Conservation (phyloP, 805 yeast genomes). For the Ogataea pilisensis region DNA sequence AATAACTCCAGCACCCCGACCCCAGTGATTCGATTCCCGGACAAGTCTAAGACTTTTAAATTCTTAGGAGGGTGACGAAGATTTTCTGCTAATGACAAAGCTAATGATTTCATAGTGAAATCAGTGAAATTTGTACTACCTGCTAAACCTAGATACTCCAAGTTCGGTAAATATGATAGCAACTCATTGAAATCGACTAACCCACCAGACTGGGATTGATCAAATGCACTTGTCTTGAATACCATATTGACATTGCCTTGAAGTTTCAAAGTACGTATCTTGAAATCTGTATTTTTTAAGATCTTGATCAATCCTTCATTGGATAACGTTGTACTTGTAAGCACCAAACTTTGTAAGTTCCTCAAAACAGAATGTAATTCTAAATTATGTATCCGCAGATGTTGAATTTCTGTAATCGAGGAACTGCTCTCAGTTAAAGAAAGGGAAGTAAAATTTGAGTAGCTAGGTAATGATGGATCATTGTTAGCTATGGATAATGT, state of each 20-base stretch:
- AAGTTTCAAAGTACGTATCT: slow-evolving; percentile 8
- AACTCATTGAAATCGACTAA: slow-evolving; percentile 11
- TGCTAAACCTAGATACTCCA: slow-evolving; percentile 13
- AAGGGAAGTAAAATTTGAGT: not conserved
- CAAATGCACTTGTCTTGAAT: slow-evolving; percentile 15
- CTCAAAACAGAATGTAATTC: slow-evolving; percentile 1
- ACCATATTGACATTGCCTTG: slow-evolving; percentile 11
- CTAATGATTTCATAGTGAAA: slow-evolving; percentile 12
- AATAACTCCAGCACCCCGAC: slow-evolving; percentile 25
- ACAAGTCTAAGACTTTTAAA: slow-evolving; percentile 14
- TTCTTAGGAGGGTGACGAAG: slow-evolving; percentile 2
- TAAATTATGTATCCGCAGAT: not conserved
- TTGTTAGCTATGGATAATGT: no score
- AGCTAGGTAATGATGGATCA: not conserved
- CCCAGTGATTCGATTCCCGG: slow-evolving; percentile 21
- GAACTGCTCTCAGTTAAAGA: not conserved
- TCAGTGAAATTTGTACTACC: slow-evolving; percentile 20
- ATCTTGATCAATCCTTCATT: slow-evolving; percentile 11
- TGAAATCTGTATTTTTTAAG: slow-evolving; percentile 6
- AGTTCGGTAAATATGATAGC: slow-evolving; percentile 9
- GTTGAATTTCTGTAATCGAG: not conserved
- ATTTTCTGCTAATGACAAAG: slow-evolving; percentile 7
- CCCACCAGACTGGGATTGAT: slow-evolving; percentile 5
- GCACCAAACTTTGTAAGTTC: slow-evolving; percentile 4
- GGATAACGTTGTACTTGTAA: slow-evolving; percentile 13